These are phyloP conservation scores for Choiromyces venosus DNA, from an alignment of 495 filamentous ascomycete genomes.

Conservation along the genomic window DNA sequence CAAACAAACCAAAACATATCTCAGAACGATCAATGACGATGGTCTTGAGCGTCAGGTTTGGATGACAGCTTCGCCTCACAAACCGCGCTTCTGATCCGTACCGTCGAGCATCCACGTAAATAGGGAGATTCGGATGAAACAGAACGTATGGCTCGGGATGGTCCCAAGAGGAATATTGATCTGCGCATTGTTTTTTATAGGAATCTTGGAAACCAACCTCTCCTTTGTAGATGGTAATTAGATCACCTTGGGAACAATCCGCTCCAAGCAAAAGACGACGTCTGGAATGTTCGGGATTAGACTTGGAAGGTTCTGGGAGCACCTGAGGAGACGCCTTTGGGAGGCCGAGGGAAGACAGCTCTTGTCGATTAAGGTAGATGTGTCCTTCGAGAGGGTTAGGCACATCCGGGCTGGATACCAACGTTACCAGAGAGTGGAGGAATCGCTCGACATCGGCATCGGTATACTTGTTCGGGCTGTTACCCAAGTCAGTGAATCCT, in stretches of 20 bases:
- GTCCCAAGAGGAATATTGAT: conserved; percentile 68
- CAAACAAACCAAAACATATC: conserved; percentile 88
- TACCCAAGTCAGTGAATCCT: conserved; percentile 32
- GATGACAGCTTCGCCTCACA: conserved; percentile 77
- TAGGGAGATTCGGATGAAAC: conserved; percentile 71
- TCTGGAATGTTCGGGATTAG: conserved; percentile 49
- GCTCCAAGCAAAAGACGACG: conserved; percentile 63
- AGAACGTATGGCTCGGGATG: conserved; percentile 82
- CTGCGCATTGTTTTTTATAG: conserved; percentile 65
- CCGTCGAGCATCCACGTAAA: conserved; percentile 83
- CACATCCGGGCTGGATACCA: neutral
- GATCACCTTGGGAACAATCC: conserved; percentile 57
- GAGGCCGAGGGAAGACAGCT: conserved; percentile 18
- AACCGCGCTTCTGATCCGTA: conserved; percentile 82
- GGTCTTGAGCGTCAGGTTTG: conserved; percentile 76
- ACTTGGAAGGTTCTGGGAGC: conserved; percentile 29
- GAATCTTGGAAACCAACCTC: conserved; percentile 71
- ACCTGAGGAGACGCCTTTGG: conserved; percentile 27
- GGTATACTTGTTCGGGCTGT: conserved; percentile 23
- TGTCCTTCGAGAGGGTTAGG: conserved; percentile 8
- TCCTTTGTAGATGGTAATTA: conserved; percentile 81
- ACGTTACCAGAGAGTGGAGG: conserved; percentile 19
- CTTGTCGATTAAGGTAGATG: conserved; percentile 15
- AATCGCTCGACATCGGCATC: conserved; percentile 19
- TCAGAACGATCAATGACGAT: conserved; percentile 62